A percentile compares a stretch with the other conserved stretches of the same genome.
phyloP scores from a whole-genome alignment of 148 eudicot species.

The Pouteria glomerata region DNA sequence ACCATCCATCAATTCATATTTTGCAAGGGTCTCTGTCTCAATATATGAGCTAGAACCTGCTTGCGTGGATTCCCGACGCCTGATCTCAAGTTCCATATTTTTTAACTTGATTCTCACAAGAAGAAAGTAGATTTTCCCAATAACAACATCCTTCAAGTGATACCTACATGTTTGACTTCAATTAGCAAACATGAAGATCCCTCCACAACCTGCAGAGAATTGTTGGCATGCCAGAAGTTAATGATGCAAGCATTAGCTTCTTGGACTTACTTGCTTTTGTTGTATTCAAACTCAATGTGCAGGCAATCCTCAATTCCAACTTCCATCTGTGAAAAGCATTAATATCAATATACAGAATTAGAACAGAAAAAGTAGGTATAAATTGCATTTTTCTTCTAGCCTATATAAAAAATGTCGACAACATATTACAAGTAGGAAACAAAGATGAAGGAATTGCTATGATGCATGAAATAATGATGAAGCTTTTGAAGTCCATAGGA shows the following conservation, averaged over 20 bases:
- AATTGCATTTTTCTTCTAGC: background rate
- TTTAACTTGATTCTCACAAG: slow-evolving; percentile 92
- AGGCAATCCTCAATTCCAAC: slow-evolving; percentile 25
- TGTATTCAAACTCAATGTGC: background rate
- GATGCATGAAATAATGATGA: background rate
- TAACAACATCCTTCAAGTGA: slow-evolving; percentile 87
- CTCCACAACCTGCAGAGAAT: background rate
- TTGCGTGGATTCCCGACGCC: slow-evolving; percentile 92
- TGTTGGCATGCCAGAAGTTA: background rate
- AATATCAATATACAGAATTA: background rate
- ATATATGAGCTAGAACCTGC: slow-evolving; percentile 91
- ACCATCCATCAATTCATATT: slow-evolving; percentile 96
- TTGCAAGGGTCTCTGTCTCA: slow-evolving; percentile 95
- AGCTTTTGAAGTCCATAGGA: background rate
- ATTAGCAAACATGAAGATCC: slow-evolving; percentile 5
- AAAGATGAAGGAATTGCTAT: background rate
- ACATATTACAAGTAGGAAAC: background rate
- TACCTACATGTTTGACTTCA: slow-evolving; percentile 47
- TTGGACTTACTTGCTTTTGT: slow-evolving; percentile 3
- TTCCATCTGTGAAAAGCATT: slow-evolving; percentile 62
- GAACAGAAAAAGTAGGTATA: background rate
- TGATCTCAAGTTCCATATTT: slow-evolving; percentile 94
- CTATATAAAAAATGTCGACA: background rate
- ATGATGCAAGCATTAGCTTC: background rate
- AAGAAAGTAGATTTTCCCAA: slow-evolving; percentile 92